Conservation (phyloP, 2,329 filamentous ascomycete species). For the Tolypocladium inflatum region DNA sequence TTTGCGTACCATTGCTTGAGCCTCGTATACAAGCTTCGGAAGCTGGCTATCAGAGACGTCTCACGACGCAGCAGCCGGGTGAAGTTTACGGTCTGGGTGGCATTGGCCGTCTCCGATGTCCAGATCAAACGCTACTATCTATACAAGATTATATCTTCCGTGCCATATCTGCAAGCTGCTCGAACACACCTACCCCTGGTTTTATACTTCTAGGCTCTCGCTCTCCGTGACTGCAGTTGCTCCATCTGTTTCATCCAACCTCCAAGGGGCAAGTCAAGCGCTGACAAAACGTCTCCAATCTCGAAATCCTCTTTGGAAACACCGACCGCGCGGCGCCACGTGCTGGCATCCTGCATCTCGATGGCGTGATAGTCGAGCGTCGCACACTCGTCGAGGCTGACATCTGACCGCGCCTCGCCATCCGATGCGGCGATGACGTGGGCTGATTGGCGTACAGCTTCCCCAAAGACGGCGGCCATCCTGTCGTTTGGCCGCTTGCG, state of each 20-base stretch:
- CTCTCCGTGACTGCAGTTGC: not conserved
- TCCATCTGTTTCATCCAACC: constrained; percentile 1
- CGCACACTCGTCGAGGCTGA: constrained; percentile 8
- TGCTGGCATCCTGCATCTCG: constrained; percentile 2
- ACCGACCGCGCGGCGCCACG: not conserved
- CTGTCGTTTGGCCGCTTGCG: not conserved
- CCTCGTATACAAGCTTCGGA: not conserved
- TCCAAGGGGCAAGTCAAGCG: constrained; percentile 4
- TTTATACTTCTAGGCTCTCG: not conserved
- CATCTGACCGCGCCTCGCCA: not conserved
- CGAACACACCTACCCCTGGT: not conserved
- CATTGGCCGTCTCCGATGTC: not conserved
- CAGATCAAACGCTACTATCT: not conserved
- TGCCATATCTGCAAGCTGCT: not conserved
- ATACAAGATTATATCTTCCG: not conserved
- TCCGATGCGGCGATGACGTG: constrained; percentile 1
- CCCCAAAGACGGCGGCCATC: constrained; percentile 3
- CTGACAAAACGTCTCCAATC: not conserved
- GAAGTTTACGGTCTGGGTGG: not conserved
- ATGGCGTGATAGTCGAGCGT: constrained; percentile 12
- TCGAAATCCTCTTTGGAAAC: not conserved
- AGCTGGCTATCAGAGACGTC: not conserved
- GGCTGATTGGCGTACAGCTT: constrained; percentile 5
- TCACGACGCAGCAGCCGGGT: not conserved
- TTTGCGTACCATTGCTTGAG: not conserved